Conservation (phyloP, 768 basidiomycete genomes). For the Candolleomyces aberdarensis region DNA sequence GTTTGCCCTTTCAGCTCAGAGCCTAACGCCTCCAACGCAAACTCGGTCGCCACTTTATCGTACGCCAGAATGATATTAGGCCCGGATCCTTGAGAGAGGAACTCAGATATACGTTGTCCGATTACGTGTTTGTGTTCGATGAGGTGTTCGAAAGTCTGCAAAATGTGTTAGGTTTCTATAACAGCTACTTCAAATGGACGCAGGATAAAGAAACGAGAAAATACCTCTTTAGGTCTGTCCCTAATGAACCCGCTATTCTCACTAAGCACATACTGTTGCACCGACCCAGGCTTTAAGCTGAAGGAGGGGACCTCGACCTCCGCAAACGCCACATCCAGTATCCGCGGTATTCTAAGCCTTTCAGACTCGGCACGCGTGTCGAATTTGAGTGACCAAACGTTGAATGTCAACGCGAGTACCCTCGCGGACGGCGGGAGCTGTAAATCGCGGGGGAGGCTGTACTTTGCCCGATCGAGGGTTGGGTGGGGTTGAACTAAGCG, state of each 20-base stretch:
- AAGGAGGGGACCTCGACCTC: background rate
- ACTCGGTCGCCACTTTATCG: background rate
- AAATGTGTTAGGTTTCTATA: background rate
- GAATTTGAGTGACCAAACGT: background rate
- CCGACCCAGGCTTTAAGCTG: background rate
- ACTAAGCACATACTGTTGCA: background rate
- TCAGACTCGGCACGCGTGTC: background rate
- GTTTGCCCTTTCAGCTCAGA: background rate
- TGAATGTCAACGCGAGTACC: background rate
- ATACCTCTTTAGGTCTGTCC: background rate
- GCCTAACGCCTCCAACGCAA: background rate
- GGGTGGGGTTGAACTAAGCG: background rate
- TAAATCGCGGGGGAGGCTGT: background rate
- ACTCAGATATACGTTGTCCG: background rate
- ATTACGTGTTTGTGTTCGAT: background rate
- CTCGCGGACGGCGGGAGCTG: background rate
- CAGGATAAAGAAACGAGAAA: background rate
- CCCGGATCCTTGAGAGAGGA: background rate
- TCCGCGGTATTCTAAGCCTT: background rate
- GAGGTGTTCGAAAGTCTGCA: background rate
- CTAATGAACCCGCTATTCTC: background rate
- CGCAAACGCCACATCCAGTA: background rate
- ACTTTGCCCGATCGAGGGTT: background rate
- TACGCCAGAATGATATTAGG: background rate
- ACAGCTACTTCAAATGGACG: background rate